These are phyloP conservation scores for Pythium aphanidermatum DNA, from an alignment of 352 stramenopile species.

Conservation along the genomic window DNA sequence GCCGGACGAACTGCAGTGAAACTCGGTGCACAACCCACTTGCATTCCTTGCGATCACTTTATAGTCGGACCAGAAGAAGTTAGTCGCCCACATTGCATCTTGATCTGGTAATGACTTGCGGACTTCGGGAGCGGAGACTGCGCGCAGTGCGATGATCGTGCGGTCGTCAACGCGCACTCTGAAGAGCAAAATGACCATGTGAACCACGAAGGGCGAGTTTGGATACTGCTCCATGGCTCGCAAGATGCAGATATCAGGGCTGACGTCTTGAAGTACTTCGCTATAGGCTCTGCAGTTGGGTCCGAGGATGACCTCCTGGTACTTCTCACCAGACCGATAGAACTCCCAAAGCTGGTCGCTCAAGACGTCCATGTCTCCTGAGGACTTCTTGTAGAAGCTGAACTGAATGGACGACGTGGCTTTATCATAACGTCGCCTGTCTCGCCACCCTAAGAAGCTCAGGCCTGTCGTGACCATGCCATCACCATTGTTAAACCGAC, in stretches of 20 bases:
- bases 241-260: constrained; percentile 2
- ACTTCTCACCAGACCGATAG: neutral
- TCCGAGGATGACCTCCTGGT: neutral
- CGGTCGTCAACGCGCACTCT: neutral
- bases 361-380: neutral
- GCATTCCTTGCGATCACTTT: no score
- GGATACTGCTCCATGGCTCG: constrained; percentile 4
- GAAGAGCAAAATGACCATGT: constrained; percentile 7
- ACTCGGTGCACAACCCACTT: no score
- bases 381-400: constrained; percentile 5
- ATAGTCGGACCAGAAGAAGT: no score
- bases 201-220: neutral
- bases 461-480: constrained; percentile 2
- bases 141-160: neutral
- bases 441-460: constrained; percentile 9
- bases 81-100: no score
- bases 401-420: constrained; percentile 5
- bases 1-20: no score
- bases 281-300: neutral
- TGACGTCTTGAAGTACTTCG: constrained; percentile 5
- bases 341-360: constrained; percentile 2
- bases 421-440: constrained; percentile 1
- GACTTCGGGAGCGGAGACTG: neutral
- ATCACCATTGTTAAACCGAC: neutral
- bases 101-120: no score